phyloP scores from a whole-genome alignment of 164 flowering plant species.

The Euptelea pleiosperma region DNA sequence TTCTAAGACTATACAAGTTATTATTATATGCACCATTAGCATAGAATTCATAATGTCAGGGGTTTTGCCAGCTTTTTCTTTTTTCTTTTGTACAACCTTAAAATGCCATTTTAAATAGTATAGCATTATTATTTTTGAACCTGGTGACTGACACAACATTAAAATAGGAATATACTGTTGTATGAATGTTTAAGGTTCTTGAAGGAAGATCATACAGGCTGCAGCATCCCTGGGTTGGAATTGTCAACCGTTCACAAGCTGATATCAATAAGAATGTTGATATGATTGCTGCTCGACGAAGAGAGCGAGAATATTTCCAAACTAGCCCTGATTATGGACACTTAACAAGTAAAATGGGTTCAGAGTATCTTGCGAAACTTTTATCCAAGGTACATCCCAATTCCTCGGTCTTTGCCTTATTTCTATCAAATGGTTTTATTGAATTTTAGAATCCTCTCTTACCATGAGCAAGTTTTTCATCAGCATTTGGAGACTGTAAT shows the following conservation, averaged over 20 bases:
- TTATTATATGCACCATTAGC: not conserved
- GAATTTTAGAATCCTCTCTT: conserved; percentile 6
- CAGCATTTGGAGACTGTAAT: conserved; percentile 93
- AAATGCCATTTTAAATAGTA: not conserved
- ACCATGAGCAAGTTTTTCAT: conserved; percentile 10
- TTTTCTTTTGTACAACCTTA: not conserved
- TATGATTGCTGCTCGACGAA: conserved; percentile 75
- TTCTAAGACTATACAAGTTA: not conserved
- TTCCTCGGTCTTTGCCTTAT: conserved; percentile 3
- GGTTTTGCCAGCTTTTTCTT: not conserved
- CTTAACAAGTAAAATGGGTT: conserved; percentile 77
- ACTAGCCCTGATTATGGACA: conserved; percentile 83
- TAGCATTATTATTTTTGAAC: conserved; percentile 7
- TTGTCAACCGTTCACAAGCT: conserved; percentile 92
- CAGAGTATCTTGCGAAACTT: conserved; percentile 92
- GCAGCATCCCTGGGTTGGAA: conserved; percentile 92
- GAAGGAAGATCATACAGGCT: conserved; percentile 84
- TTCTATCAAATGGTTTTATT: not conserved
- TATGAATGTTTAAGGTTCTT: conserved; percentile 54
- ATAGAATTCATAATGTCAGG: no score
- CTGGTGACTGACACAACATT: not conserved
- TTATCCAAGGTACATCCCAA: conserved; percentile 59
- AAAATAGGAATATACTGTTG: conserved; percentile 10
- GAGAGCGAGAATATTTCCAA: conserved; percentile 74
- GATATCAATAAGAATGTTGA: conserved; percentile 86